phyloP scores from a whole-genome alignment of 768 basidiomycete genomes.

The Tricholoma hemisulphureum region DNA sequence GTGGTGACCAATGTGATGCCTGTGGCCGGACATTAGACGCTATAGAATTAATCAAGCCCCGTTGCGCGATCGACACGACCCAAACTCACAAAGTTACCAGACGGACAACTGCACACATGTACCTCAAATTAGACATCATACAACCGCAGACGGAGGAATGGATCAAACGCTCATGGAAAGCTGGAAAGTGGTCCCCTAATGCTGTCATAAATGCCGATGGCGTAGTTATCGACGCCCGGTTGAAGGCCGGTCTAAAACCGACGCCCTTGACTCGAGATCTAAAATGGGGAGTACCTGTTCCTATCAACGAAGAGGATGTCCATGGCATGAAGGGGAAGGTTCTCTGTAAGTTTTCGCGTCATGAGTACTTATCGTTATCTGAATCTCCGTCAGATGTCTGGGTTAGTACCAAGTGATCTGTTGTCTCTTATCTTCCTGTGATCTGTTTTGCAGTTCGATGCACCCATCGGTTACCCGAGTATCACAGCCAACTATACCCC shows the following conservation, averaged over 20 bases:
- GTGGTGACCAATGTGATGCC: conserved; percentile 96
- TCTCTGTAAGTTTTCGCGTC: conserved; percentile 66
- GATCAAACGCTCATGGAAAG: conserved; percentile 76
- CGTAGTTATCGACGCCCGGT: conserved; percentile 82
- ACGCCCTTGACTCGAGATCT: conserved; percentile 93
- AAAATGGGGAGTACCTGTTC: conserved; percentile 95
- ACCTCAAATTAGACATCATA: conserved; percentile 78
- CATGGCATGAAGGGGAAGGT: conserved; percentile 92
- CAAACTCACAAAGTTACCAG: conserved; percentile 76
- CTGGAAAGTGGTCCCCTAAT: conserved; percentile 91
- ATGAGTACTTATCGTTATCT: conserved; percentile 2
- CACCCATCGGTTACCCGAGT: conserved; percentile 94
- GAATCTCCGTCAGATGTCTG: conserved; percentile 69
- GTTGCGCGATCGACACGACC: conserved; percentile 76
- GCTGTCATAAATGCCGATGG: conserved; percentile 87
- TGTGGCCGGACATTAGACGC: conserved; percentile 93
- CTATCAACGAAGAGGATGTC: conserved; percentile 70
- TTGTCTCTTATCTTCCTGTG: conserved; percentile 5
- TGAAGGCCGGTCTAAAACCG: conserved; percentile 82
- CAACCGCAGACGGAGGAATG: conserved; percentile 85
- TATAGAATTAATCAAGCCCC: conserved; percentile 90
- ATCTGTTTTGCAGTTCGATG: conserved; percentile 76
- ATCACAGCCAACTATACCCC: conserved; percentile 94
- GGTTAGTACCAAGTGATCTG: conserved; percentile 49
- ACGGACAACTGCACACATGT: conserved; percentile 85